These are phyloP conservation scores for Jaltomata sinuosa DNA, from an alignment of 257 asterid species.

Conservation along the genomic window DNA sequence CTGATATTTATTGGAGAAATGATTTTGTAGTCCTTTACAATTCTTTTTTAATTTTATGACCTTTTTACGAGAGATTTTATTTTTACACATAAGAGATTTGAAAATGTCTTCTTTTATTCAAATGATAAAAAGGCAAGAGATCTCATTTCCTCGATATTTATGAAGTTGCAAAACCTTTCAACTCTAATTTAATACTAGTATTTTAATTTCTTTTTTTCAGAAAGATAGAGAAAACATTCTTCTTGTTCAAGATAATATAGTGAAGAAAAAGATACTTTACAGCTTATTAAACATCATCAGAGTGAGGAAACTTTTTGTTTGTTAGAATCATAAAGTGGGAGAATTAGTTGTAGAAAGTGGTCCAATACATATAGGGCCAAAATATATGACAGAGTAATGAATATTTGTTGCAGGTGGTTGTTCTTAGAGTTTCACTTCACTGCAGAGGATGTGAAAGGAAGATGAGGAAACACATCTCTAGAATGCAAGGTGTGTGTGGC, in stretches of 20 bases:
- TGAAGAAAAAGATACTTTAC: not conserved
- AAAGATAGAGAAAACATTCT: not conserved
- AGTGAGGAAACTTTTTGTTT: not conserved
- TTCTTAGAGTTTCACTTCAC: constrained; percentile 10
- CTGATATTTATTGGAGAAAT: not conserved
- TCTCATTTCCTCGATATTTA: too few relatives aligned
- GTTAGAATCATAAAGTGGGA: not conserved
- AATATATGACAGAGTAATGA: constrained; percentile 1
- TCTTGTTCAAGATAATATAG: not conserved
- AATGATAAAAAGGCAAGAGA: too few relatives aligned
- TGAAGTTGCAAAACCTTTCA: not conserved
- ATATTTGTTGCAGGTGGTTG: constrained; percentile 12
- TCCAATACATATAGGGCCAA: not conserved
- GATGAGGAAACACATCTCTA: constrained; percentile 13
- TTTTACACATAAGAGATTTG: too few relatives aligned
- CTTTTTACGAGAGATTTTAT: too few relatives aligned
- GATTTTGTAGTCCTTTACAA: too few relatives aligned
- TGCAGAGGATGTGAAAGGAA: constrained; percentile 15
- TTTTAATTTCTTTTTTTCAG: not conserved
- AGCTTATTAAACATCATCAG: not conserved
- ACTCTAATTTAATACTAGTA: not conserved
- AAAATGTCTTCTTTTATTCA: too few relatives aligned
- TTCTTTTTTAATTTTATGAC: too few relatives aligned
- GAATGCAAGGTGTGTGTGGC: constrained; percentile 12
- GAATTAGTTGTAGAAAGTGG: not conserved